These are phyloP conservation scores for Diaporthe australafricana DNA, from an alignment of 2,329 filamentous ascomycete genomes.

Conservation along the genomic window DNA sequence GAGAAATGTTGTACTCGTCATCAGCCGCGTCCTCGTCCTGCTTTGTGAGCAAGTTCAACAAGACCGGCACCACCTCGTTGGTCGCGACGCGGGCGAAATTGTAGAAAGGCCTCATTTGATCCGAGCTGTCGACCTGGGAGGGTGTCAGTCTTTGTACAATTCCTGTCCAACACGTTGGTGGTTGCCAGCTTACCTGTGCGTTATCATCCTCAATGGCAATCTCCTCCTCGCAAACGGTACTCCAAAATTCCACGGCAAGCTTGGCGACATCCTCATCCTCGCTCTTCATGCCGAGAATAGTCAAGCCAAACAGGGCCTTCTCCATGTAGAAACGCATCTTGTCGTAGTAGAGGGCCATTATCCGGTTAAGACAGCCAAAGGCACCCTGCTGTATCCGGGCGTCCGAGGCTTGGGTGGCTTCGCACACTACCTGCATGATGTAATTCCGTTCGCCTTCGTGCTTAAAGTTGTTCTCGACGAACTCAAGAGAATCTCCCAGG, in stretches of 20 bases:
- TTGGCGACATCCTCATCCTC: slow-evolving; percentile 98
- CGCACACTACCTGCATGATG: slow-evolving; percentile 99
- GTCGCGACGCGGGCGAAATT: slow-evolving; percentile 96
- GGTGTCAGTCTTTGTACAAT: slow-evolving; percentile 30
- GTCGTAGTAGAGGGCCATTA: slow-evolving; percentile 99
- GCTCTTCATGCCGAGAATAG: slow-evolving; percentile 98
- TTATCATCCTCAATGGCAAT: slow-evolving; percentile 99
- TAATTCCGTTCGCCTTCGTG: slow-evolving; percentile 99
- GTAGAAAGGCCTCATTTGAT: slow-evolving; percentile 91
- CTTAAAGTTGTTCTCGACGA: slow-evolving; percentile 98
- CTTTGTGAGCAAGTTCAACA: slow-evolving; percentile 89
- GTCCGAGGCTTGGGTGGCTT: slow-evolving; percentile 95
- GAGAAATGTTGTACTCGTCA: slow-evolving; percentile 96
- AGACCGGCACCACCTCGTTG: slow-evolving; percentile 91
- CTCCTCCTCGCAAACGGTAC: slow-evolving; percentile 99
- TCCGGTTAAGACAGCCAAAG: slow-evolving; percentile 97
- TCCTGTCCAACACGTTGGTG: neutral
- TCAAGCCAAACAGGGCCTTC: slow-evolving; percentile 97
- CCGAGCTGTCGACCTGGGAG: slow-evolving; percentile 73
- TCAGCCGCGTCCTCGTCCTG: slow-evolving; percentile 97
- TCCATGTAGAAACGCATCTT: slow-evolving; percentile 99
- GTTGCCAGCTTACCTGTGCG: slow-evolving; percentile 68
- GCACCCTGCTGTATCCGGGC: slow-evolving; percentile 93
- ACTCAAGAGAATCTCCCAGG: slow-evolving; percentile 95
- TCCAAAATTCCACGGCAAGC: slow-evolving; percentile 99